phyloP scores from a whole-genome alignment of 345 rosid genomes.

The Camelina sativa region DNA sequence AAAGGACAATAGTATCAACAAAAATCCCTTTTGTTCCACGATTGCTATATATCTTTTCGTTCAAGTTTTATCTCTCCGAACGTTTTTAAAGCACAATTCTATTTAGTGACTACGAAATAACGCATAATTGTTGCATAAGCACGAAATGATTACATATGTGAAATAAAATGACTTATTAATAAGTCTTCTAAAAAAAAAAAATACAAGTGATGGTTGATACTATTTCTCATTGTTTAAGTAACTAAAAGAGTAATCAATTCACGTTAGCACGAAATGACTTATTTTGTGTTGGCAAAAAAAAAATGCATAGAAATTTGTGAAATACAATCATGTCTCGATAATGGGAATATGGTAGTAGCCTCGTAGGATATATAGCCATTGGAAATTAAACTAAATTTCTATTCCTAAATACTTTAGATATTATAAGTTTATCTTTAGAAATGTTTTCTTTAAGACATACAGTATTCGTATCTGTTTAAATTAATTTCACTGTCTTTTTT shows the following conservation, averaged over 20 bases:
- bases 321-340: constrained; percentile 6
- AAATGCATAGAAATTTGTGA: background rate
- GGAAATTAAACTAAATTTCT: background rate
- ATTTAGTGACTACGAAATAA: background rate
- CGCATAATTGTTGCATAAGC: background rate
- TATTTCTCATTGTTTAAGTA: background rate
- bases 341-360: background rate
- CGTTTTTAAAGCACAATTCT: background rate
- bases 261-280: too few species aligned
- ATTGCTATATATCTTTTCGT: background rate
- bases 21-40: background rate
- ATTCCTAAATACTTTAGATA: background rate
- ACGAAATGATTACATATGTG: background rate
- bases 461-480: background rate
- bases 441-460: background rate
- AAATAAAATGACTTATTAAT: background rate
- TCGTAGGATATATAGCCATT: background rate
- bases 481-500: background rate
- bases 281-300: too few species aligned
- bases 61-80: background rate
- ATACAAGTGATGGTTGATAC: background rate
- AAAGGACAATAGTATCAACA: background rate
- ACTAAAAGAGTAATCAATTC: background rate
- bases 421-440: background rate
- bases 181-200: background rate